Percentiles rank a stretch among this genome's conserved stretches.
These are phyloP conservation scores for Rosa rugosa DNA, from an alignment of 306 rosid species.

Conservation along the genomic window DNA sequence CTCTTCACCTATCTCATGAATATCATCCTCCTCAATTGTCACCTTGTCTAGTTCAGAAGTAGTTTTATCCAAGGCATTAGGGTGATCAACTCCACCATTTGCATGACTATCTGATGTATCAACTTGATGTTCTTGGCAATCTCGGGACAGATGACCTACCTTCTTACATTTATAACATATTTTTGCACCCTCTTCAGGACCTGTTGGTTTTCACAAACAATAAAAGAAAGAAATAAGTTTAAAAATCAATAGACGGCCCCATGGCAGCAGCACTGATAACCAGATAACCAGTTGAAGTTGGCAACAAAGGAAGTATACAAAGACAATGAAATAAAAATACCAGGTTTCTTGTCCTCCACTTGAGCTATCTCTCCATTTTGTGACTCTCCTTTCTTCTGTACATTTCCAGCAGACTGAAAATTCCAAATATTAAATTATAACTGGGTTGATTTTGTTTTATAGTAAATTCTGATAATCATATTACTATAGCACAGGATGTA, in stretches of 20 bases:
- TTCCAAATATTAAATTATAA: constrained; percentile 17
- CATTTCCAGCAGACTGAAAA: constrained; percentile 83
- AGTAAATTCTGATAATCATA: constrained; percentile 3
- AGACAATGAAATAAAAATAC: constrained; percentile 37
- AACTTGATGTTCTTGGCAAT: constrained; percentile 68
- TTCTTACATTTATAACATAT: constrained; percentile 94
- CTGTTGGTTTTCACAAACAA: constrained; percentile 33
- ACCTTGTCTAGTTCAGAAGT: constrained; percentile 56
- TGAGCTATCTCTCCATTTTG: constrained; percentile 38
- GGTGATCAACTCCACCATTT: constrained; percentile 43
- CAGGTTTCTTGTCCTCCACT: constrained; percentile 45
- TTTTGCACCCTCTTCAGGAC: constrained; percentile 63
- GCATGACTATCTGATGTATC: constrained; percentile 40
- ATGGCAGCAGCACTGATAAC: not conserved
- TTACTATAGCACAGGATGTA: not conserved
- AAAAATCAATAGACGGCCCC: not conserved
- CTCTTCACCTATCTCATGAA: constrained; percentile 94
- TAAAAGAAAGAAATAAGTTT: constrained; percentile 1
- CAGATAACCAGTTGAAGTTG: not conserved
- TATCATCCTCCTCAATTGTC: constrained; percentile 89
- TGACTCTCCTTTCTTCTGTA: constrained; percentile 53
- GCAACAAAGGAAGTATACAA: constrained; percentile 10
- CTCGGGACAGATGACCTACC: constrained; percentile 88
- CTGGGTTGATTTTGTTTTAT: not conserved
- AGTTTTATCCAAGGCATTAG: constrained; percentile 32